Conservation (phyloP, 2,329 filamentous ascomycete genomes). For the Ophiostoma sp. region DNA sequence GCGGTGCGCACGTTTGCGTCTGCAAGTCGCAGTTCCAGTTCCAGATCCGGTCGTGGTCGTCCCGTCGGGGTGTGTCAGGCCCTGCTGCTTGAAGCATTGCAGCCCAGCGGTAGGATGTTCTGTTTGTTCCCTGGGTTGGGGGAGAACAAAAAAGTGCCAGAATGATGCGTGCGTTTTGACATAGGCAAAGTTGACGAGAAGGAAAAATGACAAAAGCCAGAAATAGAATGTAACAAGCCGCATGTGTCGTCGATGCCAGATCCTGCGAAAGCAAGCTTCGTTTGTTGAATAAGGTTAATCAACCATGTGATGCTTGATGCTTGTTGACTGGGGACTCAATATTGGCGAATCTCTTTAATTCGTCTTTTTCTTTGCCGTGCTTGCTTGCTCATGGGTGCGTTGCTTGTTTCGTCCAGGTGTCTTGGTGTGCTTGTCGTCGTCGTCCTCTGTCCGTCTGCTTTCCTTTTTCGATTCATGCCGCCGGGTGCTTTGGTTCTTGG, state of each 20-base stretch:
- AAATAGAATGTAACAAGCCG: background rate
- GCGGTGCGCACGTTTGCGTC: background rate
- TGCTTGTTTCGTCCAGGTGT: background rate
- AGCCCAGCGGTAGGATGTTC: background rate
- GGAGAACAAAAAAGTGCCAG: background rate
- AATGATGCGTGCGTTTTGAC: background rate
- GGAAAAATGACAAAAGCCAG: background rate
- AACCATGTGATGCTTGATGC: background rate
- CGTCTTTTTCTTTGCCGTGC: background rate
- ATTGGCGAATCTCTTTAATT: background rate
- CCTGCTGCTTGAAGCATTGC: background rate
- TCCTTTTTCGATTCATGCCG: background rate
- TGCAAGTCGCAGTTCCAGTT: background rate
- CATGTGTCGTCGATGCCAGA: background rate
- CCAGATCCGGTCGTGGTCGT: background rate
- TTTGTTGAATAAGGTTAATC: conserved; percentile 13
- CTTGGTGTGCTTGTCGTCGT: background rate
- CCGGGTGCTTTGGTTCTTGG: background rate
- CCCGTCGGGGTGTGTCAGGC: background rate
- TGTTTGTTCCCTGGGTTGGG: conserved; percentile 8
- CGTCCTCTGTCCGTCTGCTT: background rate
- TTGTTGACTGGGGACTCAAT: background rate
- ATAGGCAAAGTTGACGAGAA: background rate
- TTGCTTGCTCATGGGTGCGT: background rate
- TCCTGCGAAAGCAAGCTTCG: conserved; percentile 10